Base-by-base conservation (phyloP, 1,284 basidiomycete species). In the Rugosomyces carneus region DNA sequence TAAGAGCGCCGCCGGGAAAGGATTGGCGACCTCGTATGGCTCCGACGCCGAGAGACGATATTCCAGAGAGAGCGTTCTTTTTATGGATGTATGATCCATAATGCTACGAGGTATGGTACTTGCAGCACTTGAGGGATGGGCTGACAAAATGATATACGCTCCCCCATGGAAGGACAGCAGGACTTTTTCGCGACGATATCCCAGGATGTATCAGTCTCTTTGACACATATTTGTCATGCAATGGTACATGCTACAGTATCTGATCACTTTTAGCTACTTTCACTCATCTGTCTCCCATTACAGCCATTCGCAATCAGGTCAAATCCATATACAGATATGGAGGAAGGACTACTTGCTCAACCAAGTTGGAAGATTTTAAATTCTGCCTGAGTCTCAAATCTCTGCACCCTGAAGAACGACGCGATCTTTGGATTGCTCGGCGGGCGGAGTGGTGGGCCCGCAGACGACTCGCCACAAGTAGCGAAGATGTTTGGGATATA, bases 401-500 rank as follows among this genome's bases (percentile, higher is more conserved):
- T 19, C 71, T 89, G 64, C 76, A 84, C 40, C 78, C 80, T 8
- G 91, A 94, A 46, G 78, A 84, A 58, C 80, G 80, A 58, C 76
- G 88, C 20, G 78, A 89, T 44, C 78, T 79, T 6, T 99, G 93
- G 93, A 83, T 98, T 46, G 73, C 73, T 38, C 73, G 89, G 19
- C 75, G 88, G 38, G 94, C 94, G 0, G 91, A 96, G 61, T 92
- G 88, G 87, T 94, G 90, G 89, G 93, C 93, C 2, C 69, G 73
- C 27, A 70, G 89, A 40, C 69, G 93, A 40, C 62, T 89, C 9
- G 73, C 68, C 8, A 81, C 78, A 59, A 93, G 89, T 63, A 91
- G 89, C 49, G 95, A 99, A 68, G 89, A 93, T 60, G 83, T 99
- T 2, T 99, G 95, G 95, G 84, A 90, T 53, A 72, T 89, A 18